Percentiles rank a stretch among this genome's conserved stretches.
Conservation (phyloP, 345 rosid species). For the Eutrema heterophyllum region DNA sequence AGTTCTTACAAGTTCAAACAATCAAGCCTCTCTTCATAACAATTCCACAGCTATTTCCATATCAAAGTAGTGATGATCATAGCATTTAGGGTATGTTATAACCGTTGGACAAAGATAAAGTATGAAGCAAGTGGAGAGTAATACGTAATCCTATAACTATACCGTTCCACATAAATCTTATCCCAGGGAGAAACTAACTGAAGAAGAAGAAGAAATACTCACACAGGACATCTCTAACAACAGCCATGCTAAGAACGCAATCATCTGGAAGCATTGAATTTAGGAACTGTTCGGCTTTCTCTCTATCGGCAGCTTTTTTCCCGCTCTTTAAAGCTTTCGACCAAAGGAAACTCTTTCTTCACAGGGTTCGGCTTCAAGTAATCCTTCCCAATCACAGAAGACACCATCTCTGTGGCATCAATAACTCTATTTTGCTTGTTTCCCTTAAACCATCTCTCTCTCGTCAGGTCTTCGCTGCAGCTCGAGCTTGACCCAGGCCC, state of each 20-base stretch:
- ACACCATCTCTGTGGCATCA: conserved; percentile 76
- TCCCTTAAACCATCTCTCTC: conserved; percentile 30
- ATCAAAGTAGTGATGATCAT: neutral
- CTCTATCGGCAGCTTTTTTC: conserved; percentile 32
- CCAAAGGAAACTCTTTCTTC: conserved; percentile 26
- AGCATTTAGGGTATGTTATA: neutral
- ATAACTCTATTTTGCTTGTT: conserved; percentile 55
- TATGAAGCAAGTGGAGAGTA: neutral
- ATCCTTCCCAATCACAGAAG: conserved; percentile 77
- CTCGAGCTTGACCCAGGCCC: conserved; percentile 32
- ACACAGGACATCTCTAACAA: conserved; percentile 80
- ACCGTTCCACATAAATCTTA: neutral
- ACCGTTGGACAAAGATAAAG: neutral
- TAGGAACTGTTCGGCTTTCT: conserved; percentile 65
- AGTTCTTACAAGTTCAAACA: no score
- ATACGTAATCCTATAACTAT: neutral
- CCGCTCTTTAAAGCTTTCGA: conserved; percentile 25
- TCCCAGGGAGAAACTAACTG: neutral
- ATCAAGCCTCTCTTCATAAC: neutral
- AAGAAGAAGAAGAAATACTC: conserved; percentile 28
- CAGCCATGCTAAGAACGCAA: conserved; percentile 61
- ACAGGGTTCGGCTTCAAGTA: conserved; percentile 46
- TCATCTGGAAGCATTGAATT: conserved; percentile 78
- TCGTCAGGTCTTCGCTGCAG: conserved; percentile 27
- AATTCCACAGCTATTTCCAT: neutral